Evolutionary conservation across 345 rosid species (phyloP).

Genomic region (Syzygium aqueum): DNA sequence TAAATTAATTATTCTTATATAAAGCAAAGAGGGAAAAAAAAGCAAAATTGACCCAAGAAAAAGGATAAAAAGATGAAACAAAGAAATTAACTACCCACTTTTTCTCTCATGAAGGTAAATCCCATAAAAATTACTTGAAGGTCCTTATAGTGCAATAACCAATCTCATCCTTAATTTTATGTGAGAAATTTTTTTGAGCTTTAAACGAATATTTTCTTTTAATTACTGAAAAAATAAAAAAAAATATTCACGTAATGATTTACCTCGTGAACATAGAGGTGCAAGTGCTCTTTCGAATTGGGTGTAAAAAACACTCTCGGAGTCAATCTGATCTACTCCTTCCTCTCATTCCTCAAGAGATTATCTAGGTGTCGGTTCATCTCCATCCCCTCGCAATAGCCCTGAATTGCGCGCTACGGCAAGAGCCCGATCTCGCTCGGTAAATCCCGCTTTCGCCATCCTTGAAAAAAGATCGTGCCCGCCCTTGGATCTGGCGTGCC

Average conservation of each 20-base stretch:
- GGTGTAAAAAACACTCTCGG: too few species aligned
- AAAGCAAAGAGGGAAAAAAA: neutral
- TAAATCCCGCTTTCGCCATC: too few species aligned
- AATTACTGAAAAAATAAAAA: neutral
- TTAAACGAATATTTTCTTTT: too few species aligned
- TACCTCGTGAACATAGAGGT: too few species aligned
- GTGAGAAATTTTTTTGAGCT: neutral
- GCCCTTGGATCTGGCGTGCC: neutral
- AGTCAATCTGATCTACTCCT: too few species aligned
- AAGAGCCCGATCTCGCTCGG: neutral
- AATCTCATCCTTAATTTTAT: neutral
- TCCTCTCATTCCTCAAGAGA: too few species aligned
- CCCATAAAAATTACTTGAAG: neutral
- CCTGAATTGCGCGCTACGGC: rapidly evolving
- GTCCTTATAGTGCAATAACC: neutral
- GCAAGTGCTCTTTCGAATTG: too few species aligned
- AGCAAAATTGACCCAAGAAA: neutral
- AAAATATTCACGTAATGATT: neutral
- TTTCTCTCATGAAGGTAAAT: neutral
- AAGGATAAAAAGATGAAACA: neutral
- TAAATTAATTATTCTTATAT: neutral
- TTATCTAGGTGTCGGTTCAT: neutral
- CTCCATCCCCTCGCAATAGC: too few species aligned
- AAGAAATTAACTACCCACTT: neutral
- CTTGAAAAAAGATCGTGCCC: neutral